Evolutionary conservation across 805 yeast species (phyloP).

Genomic region (Candida schatavii): DNA sequence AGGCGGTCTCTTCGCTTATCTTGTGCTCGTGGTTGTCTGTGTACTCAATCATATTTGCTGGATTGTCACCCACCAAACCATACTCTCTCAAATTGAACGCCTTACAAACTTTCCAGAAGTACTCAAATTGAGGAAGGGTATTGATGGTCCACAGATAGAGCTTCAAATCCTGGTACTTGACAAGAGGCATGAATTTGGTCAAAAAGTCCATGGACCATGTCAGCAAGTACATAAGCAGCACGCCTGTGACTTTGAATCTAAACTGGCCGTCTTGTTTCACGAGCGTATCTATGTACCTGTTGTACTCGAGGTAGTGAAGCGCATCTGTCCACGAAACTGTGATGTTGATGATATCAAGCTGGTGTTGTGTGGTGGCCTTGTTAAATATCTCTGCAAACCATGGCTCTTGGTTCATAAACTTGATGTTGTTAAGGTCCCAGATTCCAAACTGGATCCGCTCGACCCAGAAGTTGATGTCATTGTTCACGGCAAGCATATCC

Average conservation of each 20-base stretch:
- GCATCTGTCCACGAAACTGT: constrained; percentile 34
- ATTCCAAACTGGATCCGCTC: constrained; percentile 37
- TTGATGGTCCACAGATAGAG: constrained; percentile 42
- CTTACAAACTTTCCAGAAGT: constrained; percentile 25
- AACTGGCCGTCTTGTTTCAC: constrained; percentile 13
- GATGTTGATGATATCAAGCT: constrained; percentile 25
- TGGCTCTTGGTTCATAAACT: constrained; percentile 38
- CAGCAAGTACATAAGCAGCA: constrained; percentile 34
- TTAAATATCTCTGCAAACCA: constrained; percentile 27
- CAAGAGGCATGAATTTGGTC: constrained; percentile 34
- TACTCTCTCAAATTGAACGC: constrained; percentile 24
- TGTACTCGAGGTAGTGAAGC: constrained; percentile 31
- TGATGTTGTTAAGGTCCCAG: constrained; percentile 38
- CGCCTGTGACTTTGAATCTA: constrained; percentile 30
- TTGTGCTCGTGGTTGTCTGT: constrained; percentile 4
- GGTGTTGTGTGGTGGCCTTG: neutral
- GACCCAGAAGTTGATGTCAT: constrained; percentile 37
- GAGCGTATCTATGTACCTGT: constrained; percentile 27
- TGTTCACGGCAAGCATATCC: constrained; percentile 25
- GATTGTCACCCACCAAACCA: constrained; percentile 37
- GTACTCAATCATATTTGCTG: constrained; percentile 29
- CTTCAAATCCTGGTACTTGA: constrained; percentile 27
- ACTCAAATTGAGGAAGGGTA: constrained; percentile 31
- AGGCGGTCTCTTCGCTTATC: constrained; percentile 1
- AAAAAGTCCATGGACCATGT: constrained; percentile 38